Conservation (phyloP, 176 grass and related monocot species). For the Hordeum vulgare region DNA sequence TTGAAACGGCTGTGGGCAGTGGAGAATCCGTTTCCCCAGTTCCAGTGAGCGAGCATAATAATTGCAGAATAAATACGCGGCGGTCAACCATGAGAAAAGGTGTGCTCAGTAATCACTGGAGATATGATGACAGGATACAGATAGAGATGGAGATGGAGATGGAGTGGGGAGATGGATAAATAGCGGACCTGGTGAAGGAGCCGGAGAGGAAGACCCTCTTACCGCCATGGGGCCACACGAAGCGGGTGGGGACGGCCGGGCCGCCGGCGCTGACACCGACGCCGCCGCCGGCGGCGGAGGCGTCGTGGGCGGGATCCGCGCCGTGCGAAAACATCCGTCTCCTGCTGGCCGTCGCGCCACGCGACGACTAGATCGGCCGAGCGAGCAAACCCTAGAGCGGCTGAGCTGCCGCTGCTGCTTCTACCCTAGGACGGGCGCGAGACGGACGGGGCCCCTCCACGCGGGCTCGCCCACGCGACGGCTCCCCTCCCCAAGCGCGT, state of each 20-base stretch:
- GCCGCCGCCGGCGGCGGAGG: not conserved
- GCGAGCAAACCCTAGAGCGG: conserved; percentile 45
- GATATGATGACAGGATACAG: not conserved
- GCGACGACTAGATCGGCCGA: not conserved
- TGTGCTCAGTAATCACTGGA: not conserved
- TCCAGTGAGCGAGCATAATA: not conserved
- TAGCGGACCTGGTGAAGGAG: conserved; percentile 60
- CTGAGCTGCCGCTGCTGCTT: not conserved
- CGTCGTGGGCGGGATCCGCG: conserved; percentile 54
- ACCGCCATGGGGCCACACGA: conserved; percentile 92
- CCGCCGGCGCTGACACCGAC: conserved; percentile 34
- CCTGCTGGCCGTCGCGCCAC: not conserved
- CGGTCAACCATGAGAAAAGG: not conserved
- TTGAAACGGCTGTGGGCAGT: not conserved
- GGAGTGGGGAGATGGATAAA: not conserved
- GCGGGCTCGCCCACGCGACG: conserved; percentile 1
- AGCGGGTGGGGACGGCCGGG: conserved; percentile 38
- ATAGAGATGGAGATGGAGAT: not conserved
- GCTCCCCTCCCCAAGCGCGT: conserved; percentile 27
- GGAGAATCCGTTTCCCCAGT: not conserved
- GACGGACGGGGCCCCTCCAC: conserved; percentile 68
- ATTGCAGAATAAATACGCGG: not conserved
- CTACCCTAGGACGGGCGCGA: not conserved
- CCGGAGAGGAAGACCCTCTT: conserved; percentile 79
- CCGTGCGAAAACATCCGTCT: conserved; percentile 61